These are phyloP conservation scores for Gaultheria prostrata DNA, from an alignment of 148 eudicot species.

Conservation along the genomic window DNA sequence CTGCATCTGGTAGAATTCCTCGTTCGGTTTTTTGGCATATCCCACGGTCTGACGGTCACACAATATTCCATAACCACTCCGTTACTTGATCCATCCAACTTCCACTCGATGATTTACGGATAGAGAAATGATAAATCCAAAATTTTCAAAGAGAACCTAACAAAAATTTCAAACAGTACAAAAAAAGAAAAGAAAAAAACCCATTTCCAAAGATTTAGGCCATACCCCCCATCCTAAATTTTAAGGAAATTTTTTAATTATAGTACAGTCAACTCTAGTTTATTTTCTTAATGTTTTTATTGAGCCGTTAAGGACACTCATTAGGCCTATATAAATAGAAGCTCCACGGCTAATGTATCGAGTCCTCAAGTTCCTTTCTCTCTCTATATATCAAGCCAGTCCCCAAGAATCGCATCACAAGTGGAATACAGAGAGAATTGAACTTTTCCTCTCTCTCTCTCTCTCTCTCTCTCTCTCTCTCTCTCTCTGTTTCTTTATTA, in stretches of 20 bases:
- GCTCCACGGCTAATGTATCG: neutral
- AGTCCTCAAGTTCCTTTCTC: neutral
- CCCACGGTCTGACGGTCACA: no score
- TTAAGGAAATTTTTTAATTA: no score
- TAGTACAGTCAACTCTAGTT: neutral
- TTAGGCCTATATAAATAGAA: neutral
- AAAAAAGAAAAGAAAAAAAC: no score
- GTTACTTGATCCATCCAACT: no score
- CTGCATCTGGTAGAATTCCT: neutral
- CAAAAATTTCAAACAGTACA: no score
- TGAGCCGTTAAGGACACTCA: neutral
- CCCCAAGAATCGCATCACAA: constrained; percentile 20
- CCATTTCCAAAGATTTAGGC: no score
- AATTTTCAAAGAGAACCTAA: no score
- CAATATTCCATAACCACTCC: no score
- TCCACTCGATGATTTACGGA: no score
- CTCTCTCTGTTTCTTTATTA: neutral
- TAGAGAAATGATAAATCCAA: no score
- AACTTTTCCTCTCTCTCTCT: neutral
- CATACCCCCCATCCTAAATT: no score
- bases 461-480: neutral
- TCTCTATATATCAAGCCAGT: neutral
- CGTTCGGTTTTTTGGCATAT: no score
- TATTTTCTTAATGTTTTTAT: neutral
- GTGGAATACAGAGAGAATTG: neutral